phyloP scores from a whole-genome alignment of 306 rosid species.

The Cucumis cinereus region DNA sequence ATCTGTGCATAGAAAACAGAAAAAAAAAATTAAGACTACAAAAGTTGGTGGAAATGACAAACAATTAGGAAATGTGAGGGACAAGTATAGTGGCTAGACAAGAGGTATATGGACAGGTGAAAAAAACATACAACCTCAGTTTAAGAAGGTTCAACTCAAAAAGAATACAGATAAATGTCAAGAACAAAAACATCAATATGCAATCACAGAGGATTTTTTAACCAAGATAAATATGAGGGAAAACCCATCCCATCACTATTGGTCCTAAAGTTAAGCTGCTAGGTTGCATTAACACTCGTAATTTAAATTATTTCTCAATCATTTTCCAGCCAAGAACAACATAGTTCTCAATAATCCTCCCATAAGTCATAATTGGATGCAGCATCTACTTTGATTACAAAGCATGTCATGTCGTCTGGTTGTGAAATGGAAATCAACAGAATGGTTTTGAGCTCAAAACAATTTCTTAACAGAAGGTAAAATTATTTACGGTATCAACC shows the following conservation, averaged over 20 bases:
- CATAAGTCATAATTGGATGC: not conserved
- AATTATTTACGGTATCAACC: not conserved
- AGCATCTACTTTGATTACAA: not conserved
- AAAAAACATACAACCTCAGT: not conserved
- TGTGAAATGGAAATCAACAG: not conserved
- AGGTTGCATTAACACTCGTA: not conserved
- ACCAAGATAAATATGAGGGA: not conserved
- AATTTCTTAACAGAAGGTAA: not conserved
- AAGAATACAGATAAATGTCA: not conserved
- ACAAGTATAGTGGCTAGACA: not conserved
- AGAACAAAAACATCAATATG: not conserved
- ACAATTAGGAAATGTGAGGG: not conserved
- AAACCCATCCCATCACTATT: not conserved
- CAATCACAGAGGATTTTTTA: not conserved
- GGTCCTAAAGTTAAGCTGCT: not conserved
- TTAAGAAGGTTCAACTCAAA: not conserved
- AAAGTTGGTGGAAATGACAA: not conserved
- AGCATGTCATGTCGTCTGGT: not conserved
- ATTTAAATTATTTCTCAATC: not conserved
- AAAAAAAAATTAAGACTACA: not conserved
- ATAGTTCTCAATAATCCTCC: not conserved
- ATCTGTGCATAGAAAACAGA: slow-evolving; percentile 26
- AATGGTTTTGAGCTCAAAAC: not conserved
- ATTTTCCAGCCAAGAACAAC: not conserved
- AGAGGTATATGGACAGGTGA: not conserved